phyloP scores from a whole-genome alignment of 106 monocot species.

The Acorus gramineus region DNA sequence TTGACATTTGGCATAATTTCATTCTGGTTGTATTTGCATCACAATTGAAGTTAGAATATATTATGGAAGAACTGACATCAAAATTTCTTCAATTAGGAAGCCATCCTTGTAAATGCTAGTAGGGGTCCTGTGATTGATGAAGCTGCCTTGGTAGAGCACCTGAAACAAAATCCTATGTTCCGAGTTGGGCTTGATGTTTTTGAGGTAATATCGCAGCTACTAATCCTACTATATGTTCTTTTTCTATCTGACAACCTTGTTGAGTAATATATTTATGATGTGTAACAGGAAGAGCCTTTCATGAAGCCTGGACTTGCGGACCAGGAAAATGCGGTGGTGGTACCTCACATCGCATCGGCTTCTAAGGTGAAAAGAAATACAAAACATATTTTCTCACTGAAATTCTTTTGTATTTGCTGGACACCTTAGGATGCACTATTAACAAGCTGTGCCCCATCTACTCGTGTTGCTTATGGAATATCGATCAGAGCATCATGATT shows the following conservation, averaged over 20 bases:
- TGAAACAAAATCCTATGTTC: conserved; percentile 87
- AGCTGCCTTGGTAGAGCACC: conserved; percentile 89
- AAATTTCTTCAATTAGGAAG: conserved; percentile 36
- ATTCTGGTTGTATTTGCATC: background rate
- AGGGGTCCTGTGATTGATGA: conserved; percentile 97
- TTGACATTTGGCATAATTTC: background rate
- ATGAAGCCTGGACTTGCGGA: conserved; percentile 99
- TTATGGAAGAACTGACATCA: background rate
- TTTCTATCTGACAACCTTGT: no score
- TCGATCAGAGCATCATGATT: no score
- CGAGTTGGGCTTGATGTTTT: conserved; percentile 98
- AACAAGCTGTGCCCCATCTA: no score
- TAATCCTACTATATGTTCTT: background rate
- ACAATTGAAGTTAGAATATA: background rate
- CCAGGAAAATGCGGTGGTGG: conserved; percentile 81
- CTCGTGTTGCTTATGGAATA: no score
- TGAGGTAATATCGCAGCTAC: conserved; percentile 44
- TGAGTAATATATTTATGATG: no score
- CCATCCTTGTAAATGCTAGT: conserved; percentile 93
- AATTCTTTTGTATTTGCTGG: no score
- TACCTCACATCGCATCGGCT: conserved; percentile 98
- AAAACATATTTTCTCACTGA: background rate
- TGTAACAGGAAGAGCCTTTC: conserved; percentile 79
- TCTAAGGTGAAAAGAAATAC: conserved; percentile 56
- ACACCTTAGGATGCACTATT: no score